Evolutionary conservation across 1,284 basidiomycete species (phyloP), one percentile per base, ranked within the genome.

Genomic region (Takashimella koratensis): DNA sequence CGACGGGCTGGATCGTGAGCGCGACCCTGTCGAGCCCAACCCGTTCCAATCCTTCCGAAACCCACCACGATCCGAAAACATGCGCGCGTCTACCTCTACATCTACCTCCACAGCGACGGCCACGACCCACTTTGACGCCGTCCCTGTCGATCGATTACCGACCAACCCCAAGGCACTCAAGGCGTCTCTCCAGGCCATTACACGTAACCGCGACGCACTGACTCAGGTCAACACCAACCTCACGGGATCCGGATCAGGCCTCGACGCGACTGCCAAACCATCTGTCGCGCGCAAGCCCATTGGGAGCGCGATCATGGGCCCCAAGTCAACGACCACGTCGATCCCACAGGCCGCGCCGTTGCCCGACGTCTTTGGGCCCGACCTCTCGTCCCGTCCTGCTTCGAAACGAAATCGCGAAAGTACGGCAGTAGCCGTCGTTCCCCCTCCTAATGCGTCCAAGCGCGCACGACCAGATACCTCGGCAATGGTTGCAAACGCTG

Each of bases 331-430:
- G 3, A 27, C 48, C 3, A 51, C 45, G 13, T 39, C 49, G 19
- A 58, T 65, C 25, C 65, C 65, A 16, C 54, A 52, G 2, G 62
- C 60, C 11, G 52, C 64, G 2, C 25, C 56, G 5, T 40, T 53
- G 11, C 62, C 64, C 4, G 65, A 67, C 48, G 64, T 67, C 43
- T 67, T 67, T 47, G 64, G 52, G 11, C 47, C 53, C n/a, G 44
- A 46, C 11, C 30, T 8, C 16, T 36, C 30, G 8, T 36, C 30
- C 8, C 8, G 8, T 36, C 10, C 16, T 8, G 30, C 10, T 8
- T 36, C 30, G 16, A 36, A 36, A 36, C 30, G 30, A 36, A 8
- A 8, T 8, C 8, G 30, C 8, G 30, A 36, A 16, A n/a, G n/a
- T n/a, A n/a, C n/a, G n/a, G n/a, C n/a, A n/a, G 30, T 36, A 8